Evolutionary conservation across 2,329 filamentous ascomycete species (phyloP).

Genomic region (Ascochyta viciae-villosae): DNA sequence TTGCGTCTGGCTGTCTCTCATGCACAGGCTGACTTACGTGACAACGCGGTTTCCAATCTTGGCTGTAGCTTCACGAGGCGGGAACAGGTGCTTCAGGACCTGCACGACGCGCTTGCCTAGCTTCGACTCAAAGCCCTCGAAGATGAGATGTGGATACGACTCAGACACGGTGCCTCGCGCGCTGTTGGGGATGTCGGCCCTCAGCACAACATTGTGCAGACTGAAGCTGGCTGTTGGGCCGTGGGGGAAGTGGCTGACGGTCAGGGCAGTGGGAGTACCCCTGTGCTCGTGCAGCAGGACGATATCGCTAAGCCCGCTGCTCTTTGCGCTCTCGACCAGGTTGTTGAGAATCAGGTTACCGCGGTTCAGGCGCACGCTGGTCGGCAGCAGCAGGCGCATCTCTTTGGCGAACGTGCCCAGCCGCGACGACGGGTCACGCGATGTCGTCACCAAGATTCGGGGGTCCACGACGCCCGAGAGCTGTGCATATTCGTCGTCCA

Average conservation of each 20-base stretch:
- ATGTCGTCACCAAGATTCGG: slow-evolving; percentile 87
- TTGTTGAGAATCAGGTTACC: slow-evolving; percentile 89
- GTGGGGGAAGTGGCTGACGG: slow-evolving; percentile 85
- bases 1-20: neutral
- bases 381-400: slow-evolving; percentile 82
- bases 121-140: slow-evolving; percentile 86
- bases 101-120: slow-evolving; percentile 85
- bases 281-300: slow-evolving; percentile 81
- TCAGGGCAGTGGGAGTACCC: slow-evolving; percentile 88
- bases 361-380: slow-evolving; percentile 85
- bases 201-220: slow-evolving; percentile 88
- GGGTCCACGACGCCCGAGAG: slow-evolving; percentile 92
- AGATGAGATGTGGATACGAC: slow-evolving; percentile 91
- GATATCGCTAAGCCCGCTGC: slow-evolving; percentile 82
- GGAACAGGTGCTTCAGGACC: slow-evolving; percentile 92
- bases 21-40: slow-evolving; percentile 53
- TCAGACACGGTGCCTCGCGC: slow-evolving; percentile 89
- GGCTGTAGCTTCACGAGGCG: slow-evolving; percentile 78
- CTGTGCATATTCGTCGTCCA: slow-evolving; percentile 90
- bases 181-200: slow-evolving; percentile 90
- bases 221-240: slow-evolving; percentile 88
- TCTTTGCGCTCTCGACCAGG: slow-evolving; percentile 80
- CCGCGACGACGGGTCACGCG: slow-evolving; percentile 82
- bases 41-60: slow-evolving; percentile 90
- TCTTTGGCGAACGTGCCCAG: slow-evolving; percentile 93